phyloP scores from a whole-genome alignment of 306 rosid genomes.

The Cucumis hystrix region DNA sequence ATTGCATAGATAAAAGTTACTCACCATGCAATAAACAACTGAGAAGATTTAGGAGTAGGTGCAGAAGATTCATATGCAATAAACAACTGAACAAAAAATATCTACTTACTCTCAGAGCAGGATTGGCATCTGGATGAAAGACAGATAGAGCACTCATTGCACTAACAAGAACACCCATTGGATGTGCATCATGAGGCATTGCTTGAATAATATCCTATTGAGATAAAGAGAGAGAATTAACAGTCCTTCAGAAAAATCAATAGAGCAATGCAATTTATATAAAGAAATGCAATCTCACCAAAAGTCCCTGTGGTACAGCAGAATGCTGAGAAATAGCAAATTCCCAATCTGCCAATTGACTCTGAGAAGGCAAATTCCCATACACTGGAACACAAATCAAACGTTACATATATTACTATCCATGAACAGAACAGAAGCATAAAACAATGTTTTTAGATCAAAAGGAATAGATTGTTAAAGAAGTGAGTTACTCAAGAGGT shows the following conservation, averaged over 20 bases:
- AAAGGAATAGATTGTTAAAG: neutral
- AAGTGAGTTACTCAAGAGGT: constrained; percentile 53
- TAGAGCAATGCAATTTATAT: neutral
- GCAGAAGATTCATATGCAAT: neutral
- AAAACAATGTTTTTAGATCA: neutral
- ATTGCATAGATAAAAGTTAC: neutral
- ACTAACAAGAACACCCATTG: constrained; percentile 84
- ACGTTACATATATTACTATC: neutral
- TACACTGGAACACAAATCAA: constrained; percentile 37
- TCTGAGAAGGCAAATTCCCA: constrained; percentile 76
- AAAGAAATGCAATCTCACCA: constrained; percentile 30
- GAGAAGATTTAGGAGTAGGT: neutral
- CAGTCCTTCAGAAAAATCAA: neutral
- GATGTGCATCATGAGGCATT: constrained; percentile 98
- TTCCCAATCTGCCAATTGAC: constrained; percentile 69
- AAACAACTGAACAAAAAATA: neutral
- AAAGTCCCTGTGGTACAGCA: constrained; percentile 76
- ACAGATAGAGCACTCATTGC: constrained; percentile 82
- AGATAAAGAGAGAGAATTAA: constrained; percentile 3
- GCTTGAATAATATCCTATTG: constrained; percentile 70
- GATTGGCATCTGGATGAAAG: constrained; percentile 86
- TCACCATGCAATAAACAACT: too few relatives aligned
- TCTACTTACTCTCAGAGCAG: constrained; percentile 63
- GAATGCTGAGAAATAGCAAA: constrained; percentile 81
- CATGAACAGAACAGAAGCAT: too few relatives aligned